Conservation (phyloP, 2,329 filamentous ascomycete genomes). For the Ilyonectria destructans region DNA sequence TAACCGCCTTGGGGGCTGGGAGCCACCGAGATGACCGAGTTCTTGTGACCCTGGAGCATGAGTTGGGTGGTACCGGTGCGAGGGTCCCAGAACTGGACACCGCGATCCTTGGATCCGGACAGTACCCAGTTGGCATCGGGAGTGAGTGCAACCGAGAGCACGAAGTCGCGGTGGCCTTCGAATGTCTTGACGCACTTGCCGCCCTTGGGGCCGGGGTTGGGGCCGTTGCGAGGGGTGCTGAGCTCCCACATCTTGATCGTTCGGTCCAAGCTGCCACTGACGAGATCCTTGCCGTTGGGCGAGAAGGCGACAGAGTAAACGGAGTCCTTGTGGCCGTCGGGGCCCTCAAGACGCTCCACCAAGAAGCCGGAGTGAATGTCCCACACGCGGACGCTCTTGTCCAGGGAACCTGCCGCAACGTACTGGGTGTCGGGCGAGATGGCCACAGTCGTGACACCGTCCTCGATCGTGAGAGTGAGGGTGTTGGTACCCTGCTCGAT, state of each 20-base stretch:
- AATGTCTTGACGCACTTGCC: constrained; percentile 98
- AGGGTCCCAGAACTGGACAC: constrained; percentile 99
- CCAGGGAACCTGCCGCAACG: constrained; percentile 93
- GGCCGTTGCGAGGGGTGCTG: constrained; percentile 78
- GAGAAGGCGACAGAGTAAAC: constrained; percentile 98
- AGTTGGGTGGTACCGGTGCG: constrained; percentile 93
- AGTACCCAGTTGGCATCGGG: constrained; percentile 97
- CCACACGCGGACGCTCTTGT: constrained; percentile 99
- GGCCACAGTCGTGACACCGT: constrained; percentile 97
- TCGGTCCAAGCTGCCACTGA: constrained; percentile 95
- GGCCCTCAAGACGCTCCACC: constrained; percentile 91
- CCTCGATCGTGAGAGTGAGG: constrained; percentile 91
- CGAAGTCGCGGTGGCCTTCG: constrained; percentile 98
- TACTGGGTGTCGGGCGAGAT: constrained; percentile 96
- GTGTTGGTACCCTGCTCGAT: constrained; percentile 88
- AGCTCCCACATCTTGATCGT: constrained; percentile 99
- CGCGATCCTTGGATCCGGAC: constrained; percentile 96
- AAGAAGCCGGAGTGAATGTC: constrained; percentile 90
- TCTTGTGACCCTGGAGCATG: constrained; percentile 99
- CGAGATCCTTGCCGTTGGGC: constrained; percentile 91
- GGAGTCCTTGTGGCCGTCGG: constrained; percentile 95
- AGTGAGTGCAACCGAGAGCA: constrained; percentile 94
- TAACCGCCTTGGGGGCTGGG: constrained; percentile 90
- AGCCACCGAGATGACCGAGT: constrained; percentile 97
- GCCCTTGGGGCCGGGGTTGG: constrained; percentile 80